Base-by-base conservation (phyloP, 2,329 filamentous ascomycete genomes). In the Ascomycota sp. region DNA sequence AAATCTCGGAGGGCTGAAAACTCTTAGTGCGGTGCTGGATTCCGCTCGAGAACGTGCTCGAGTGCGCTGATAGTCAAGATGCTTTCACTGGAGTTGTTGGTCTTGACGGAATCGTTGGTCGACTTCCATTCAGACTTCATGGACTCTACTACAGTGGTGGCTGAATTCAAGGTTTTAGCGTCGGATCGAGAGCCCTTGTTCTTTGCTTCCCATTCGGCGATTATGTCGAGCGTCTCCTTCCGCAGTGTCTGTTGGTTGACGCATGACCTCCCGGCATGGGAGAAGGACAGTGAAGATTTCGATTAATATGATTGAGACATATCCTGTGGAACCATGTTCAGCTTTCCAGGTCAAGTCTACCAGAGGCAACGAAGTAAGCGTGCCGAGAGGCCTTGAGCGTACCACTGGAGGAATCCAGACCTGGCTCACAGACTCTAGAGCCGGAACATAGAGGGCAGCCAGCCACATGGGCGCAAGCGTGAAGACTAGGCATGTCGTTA, bases 1-100 rank as follows among this genome's bases (percentile, higher is more conserved):
- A 78, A 77, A 39, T 78, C 74, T 23, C 63, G 59, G 1, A 66
- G 55, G 0, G 72, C 71, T 0, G 74, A 72, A 43, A 75, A 79
- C 30, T 68, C 50, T 32, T 73, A 66, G 0, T 79, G 57, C 0
- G 67, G 65, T 4, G 59, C 53, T 0, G 69, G 65, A 42, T 75
- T 72, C 29, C 59, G 56, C 31, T 61, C 53, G 0, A 79, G 53
- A 4, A 69, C 65, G 34, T 66, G 56, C 36, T 78, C 71, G 2
- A 78, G 58, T 0, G 70, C 67, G 25, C 58, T 55, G 63, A 75
- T 72, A 34, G 63, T 66, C 33, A 66, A 53, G 39, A 69, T 56
- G 29, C 56, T 64, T 37, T 57, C 57, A 2, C 42, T 43, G 25
- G 35, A 41, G 20, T 44, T 45, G 35, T 43, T 43, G 20, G 15